Evolutionary conservation across 2,329 filamentous ascomycete species (phyloP), one percentile per base, ranked within the genome.

Genomic region (Stagonosporopsis rhizophila): DNA sequence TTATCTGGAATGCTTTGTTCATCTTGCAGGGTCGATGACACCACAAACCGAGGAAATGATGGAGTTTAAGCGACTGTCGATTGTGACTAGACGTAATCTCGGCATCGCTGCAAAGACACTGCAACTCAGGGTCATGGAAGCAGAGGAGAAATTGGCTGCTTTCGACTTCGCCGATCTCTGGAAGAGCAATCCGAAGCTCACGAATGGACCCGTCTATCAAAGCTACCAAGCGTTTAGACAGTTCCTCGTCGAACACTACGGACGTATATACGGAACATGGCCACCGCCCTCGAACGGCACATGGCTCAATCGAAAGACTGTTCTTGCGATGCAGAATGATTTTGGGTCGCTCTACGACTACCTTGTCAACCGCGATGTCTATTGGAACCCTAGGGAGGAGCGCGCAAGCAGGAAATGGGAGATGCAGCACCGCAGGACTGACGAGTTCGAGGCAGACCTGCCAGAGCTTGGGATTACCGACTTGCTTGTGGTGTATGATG

Each of bases 301-400:
- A 48, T 90, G 87, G 87, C 78, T 90, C 12, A 87, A 83, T 4
- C 80, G 88, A 37, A 81, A 79, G 3, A 70, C 89, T 17, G 81
- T 81, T 1, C 79, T 82, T 42, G 78, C 78, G 2, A 70, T 91
- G n/a, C 86, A 89, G 61, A 79, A 78, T 28, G 88, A 90, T 61
- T 90, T 91, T 64, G 85, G 86, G 2, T 84, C 85, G 0, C 76
- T 91, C 1, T 91, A 91, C 65, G 87, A 90, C 65, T 89, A 89
- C 59, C 77, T 90, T 1, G 87, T 91, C 15, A 84, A 90, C 70
- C 82, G 86, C 5, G 85, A 89, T 42, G 82, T 89, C 4, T 70
- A 83, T 0, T 91, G 88, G 86, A 86, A 88, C 52, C 82, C 82
- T 19, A 83, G 82, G 0, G 86, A 89, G 66, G 84, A 84, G 44